Evolutionary conservation across 495 filamentous ascomycete species (phyloP), one percentile per base, ranked within the genome.

Genomic region (Symbiotaphrina buchneri): DNA sequence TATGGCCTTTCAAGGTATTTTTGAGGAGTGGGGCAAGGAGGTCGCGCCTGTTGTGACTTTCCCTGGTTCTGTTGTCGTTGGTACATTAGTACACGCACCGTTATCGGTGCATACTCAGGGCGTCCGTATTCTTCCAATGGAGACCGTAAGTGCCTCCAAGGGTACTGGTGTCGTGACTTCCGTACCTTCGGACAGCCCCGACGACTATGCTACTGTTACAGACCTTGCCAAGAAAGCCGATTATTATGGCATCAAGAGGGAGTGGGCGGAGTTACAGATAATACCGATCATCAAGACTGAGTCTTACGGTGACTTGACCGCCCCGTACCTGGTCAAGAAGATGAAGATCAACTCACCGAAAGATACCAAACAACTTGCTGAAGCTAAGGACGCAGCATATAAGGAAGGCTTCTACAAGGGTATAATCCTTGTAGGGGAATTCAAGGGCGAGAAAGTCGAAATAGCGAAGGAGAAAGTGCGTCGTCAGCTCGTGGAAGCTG

Each of bases 371-470:
- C 77, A 74, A 53, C 68, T 95, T 10, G 73, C 73, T 16, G 74
- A 94, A 56, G 87, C 87, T 19, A 97, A 97, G 55, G 85, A 95
- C 35, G 54, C 85, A 28, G 87, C 87, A 3, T 97, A 97, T 57
- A 90, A 82, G 48, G 84, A 92, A 47, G 87, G 79, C n/a, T 94
- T 79, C 59, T 97, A 95, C 58, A 76, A 90, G 54, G 87, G 87
- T 30, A 79, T 63, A 25, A 87, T 97, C 79, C 50, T 80, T 24
- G 62, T 77, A 32, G 87, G 87, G 28, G 79, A 92, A 14, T 94
- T 77, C 55, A 78, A 73, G 51, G 87, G 83, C 18, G 65, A 82
- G 52, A 60, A 77, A 33, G 87, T 97, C 23, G 71, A 81, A 41
- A 61, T 59, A 24, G 83, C 72, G 14, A 97, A 97, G 56, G 69